Evolutionary conservation across 2,329 filamentous ascomycete genomes (phyloP), one percentile per base, ranked within the genome.

Genomic region (Diaporthe velutina): DNA sequence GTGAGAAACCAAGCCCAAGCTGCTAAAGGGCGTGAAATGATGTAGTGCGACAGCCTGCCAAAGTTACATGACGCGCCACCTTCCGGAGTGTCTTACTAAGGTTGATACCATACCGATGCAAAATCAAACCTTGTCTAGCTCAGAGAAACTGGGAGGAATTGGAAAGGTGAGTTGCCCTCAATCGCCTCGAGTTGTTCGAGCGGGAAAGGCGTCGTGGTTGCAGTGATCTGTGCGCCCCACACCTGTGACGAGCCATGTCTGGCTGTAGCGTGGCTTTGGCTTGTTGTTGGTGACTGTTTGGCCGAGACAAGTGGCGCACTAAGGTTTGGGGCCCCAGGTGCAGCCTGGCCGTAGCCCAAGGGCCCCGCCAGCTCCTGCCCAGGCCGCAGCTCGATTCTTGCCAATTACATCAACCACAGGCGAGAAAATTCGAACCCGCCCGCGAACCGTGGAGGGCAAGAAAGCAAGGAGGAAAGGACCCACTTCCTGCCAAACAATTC

Each of bases 401-500:
- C 58, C n/a, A 28, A 61, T 45, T 61, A 45, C 38, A 45, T 60
- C 35, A 42, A 40, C 22, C n/a, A 67, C 28, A 8, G 61, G 19
- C 12, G 45, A 38, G 61, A 67, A 67, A 67, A 67, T 67, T 67
- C 45, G 61, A 67, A 35, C 45, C 38, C 12, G 2, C 25, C 25
- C n/a, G 9, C 38, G 25, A 28, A 28, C 38, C 25, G 35, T 25
- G 3, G 38, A 64, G 40, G 38, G 60, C 40, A 48, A 2, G 42
- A 50, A 67, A 67, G 42, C 61, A 50, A 48, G 45, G 40, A 48
- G 28, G 38, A 33, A 33, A 52, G 30, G 61, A 67, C 61, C 61
- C 61, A 67, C 61, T 66, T 25, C 42, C 40, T 64, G 60, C 60
- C 40, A 64, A 19, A 64, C 40, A 48, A 48, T 64, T 66, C 60